Evolutionary conservation across 805 yeast species (phyloP).

Genomic region (Limtongozyma cylindracea): DNA sequence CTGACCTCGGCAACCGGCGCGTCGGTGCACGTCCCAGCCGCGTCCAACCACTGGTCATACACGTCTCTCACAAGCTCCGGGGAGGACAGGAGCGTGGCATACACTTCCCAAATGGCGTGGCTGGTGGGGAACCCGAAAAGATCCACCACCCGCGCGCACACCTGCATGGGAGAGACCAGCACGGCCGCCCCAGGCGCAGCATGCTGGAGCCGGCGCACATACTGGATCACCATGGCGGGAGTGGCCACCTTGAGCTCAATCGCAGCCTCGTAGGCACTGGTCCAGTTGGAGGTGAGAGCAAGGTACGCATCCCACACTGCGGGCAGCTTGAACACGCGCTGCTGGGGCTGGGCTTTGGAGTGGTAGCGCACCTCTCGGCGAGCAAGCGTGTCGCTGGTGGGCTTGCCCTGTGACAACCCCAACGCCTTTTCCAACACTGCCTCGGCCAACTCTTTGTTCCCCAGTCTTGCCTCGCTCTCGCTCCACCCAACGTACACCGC

Average conservation of each 20-base stretch:
- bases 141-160: too few species aligned
- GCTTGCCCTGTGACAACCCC: conserved; percentile 1
- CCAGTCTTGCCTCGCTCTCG: conserved; percentile 27
- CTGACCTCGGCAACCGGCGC: too few species aligned
- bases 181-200: too few species aligned
- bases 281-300: conserved; percentile 20
- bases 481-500: conserved; percentile 58
- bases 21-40: too few species aligned
- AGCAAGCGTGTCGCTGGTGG: not conserved
- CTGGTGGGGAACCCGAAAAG: too few species aligned
- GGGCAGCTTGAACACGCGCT: conserved; percentile 27
- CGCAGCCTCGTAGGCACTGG: conserved; percentile 7
- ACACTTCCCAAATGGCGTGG: too few species aligned
- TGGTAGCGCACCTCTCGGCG: conserved; percentile 4
- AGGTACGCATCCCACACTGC: conserved; percentile 53
- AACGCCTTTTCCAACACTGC: conserved; percentile 10
- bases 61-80: too few species aligned
- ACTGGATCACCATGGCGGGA: conserved; percentile 37
- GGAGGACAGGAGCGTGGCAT: too few species aligned
- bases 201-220: too few species aligned
- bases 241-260: conserved; percentile 35
- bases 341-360: conserved; percentile 14
- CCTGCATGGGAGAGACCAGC: too few species aligned
- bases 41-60: too few species aligned
- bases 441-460: conserved; percentile 12